Base-by-base conservation (phyloP, 495 filamentous ascomycete species). In the Collariella sp. region DNA sequence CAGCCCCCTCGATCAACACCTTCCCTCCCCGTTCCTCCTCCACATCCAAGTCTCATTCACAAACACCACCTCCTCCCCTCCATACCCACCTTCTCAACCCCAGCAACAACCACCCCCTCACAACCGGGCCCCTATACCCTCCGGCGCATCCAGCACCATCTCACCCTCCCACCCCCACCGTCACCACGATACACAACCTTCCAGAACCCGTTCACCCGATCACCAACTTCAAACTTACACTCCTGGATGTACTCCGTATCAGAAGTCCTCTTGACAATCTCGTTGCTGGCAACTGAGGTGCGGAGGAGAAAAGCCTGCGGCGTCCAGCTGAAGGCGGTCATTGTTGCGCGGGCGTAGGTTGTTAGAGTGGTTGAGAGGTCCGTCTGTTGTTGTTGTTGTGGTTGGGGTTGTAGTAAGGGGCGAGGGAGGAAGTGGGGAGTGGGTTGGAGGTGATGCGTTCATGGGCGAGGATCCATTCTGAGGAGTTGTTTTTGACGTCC, bases 11-110 rank as follows among this genome's bases (percentile, higher is more conserved):
- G 38, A 69, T 43, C 53, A 67, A 5, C 23, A 59, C 59, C 10
- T 50, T 41, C 16, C 59, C 52, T 52, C 68, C 11, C 39, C 50
- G 13, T 35, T 19, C 50, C 34, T 41, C 41, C 68, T 62, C 68
- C 68, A 70, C 53, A 68, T 34, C 46, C 63, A 54, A 34, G 64
- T 68, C 61, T 70, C 66, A 39, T 67, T 68, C n/a, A 52, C 26
- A 41, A 65, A 59, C 39, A 67, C 39, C 16, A 66, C 23, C 44
- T 47, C 23, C 22, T 46, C 46, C 36, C n/a, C n/a, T n/a, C 31
- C 59, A 43, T 24, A 41, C 24, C 35, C 18, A n/a, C 6, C 26
- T 9, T 31, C 16, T 60, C 58, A 46, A 62, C 52, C 23, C 62
- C 64, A 2, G 62, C 61, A n/a, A 59, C 58, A 36, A 69, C 19